phyloP scores from a whole-genome alignment of 2,329 filamentous ascomycete species.

The Sporothrix protearum region DNA sequence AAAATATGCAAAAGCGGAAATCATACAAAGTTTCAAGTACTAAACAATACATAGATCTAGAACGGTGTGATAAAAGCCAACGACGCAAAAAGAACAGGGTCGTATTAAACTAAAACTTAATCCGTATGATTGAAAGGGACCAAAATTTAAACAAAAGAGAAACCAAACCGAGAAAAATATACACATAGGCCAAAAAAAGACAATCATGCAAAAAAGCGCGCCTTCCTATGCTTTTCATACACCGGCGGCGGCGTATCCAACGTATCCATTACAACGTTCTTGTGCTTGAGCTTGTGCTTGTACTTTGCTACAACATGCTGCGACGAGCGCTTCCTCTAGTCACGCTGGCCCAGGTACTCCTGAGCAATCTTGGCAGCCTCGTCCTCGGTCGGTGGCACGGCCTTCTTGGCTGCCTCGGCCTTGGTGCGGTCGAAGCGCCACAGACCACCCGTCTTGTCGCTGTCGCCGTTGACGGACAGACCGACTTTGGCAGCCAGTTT shows the following conservation, averaged over 20 bases:
- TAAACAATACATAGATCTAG: too few relatives aligned
- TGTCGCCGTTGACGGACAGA: conserved; percentile 50
- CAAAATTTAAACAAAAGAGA: neutral
- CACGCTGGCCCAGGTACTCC: conserved; percentile 37
- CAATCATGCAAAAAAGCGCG: conserved; percentile 7
- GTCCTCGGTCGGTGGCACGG: conserved; percentile 36
- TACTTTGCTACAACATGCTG: too few relatives aligned
- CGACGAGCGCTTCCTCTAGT: neutral
- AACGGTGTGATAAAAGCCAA: neutral
- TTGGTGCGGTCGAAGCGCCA: conserved; percentile 54
- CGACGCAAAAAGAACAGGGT: neutral
- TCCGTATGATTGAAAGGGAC: neutral
- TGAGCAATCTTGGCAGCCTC: conserved; percentile 36
- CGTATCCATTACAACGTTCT: neutral
- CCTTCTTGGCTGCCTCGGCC: conserved; percentile 41
- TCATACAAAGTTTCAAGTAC: too few relatives aligned
- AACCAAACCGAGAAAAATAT: neutral
- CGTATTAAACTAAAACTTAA: neutral
- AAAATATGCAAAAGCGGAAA: neutral
- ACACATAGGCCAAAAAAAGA: neutral
- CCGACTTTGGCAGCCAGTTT: conserved; percentile 46
- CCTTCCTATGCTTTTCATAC: neutral
- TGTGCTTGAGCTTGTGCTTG: neutral
- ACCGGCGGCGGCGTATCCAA: too few relatives aligned
- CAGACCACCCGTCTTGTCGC: conserved; percentile 58